Evolutionary conservation across 139 green algal species (phyloP).

Genomic region (Dunaliella primolecta): DNA sequence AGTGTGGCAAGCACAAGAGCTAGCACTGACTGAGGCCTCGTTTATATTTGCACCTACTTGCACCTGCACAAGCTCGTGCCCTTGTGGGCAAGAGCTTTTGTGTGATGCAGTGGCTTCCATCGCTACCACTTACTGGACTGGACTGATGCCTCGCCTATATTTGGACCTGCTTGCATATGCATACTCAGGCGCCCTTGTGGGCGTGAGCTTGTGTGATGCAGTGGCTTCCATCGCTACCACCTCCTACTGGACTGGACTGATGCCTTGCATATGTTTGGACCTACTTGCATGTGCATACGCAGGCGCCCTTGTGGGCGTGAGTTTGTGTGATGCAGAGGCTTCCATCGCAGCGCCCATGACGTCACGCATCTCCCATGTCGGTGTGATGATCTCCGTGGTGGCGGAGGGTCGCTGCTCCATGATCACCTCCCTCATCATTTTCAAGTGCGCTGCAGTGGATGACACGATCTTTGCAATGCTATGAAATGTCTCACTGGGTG

Average conservation of each 20-base stretch:
- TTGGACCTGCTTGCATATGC: not conserved
- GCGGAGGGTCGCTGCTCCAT: constrained; percentile 16
- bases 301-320: constrained; percentile 24
- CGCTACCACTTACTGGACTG: no score
- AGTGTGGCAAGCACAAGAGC: no score
- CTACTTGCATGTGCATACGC: not conserved
- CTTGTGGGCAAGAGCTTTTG: constrained; percentile 23
- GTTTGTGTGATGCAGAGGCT: constrained; percentile 27
- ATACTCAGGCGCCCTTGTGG: constrained; percentile 10
- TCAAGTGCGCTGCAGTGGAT: no score
- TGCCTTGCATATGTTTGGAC: no score
- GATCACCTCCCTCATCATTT: constrained; percentile 20
- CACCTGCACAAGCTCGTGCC: not conserved
- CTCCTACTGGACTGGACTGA: no score
- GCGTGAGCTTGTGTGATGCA: constrained; percentile 27
- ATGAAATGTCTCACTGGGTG: no score
- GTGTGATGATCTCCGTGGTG: constrained; percentile 19
- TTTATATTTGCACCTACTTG: no score
- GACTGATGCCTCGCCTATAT: no score
- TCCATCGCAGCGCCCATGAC: constrained; percentile 26
- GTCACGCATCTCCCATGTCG: not conserved
- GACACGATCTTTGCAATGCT: no score
- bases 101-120: constrained; percentile 25
- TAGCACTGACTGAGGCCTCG: no score
- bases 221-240: constrained; percentile 21